phyloP scores from a whole-genome alignment of 495 filamentous ascomycete species.

The Cercophora newfieldiana region DNA sequence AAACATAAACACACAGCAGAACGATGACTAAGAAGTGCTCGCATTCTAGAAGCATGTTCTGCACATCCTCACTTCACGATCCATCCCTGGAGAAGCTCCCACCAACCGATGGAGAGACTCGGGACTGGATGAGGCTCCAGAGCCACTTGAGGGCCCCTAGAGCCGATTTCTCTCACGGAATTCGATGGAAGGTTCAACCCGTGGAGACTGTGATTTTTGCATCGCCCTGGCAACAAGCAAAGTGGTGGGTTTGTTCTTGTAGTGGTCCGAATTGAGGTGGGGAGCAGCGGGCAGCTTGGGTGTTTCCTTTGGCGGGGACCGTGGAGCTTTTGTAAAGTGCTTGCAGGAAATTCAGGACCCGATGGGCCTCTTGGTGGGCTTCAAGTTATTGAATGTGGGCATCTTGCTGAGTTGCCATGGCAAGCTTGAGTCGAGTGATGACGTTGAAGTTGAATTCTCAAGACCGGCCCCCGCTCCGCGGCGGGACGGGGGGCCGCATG shows the following conservation, averaged over 20 bases:
- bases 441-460: neutral
- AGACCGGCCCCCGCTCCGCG: neutral
- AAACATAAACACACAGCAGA: neutral
- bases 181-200: neutral
- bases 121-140: neutral
- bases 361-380: neutral
- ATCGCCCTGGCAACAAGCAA: too few species aligned
- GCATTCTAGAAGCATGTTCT: neutral
- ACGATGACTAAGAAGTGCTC: neutral
- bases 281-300: too few species aligned
- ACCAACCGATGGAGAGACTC: neutral
- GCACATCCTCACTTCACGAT: neutral
- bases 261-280: too few species aligned
- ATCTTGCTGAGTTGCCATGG: neutral
- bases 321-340: neutral
- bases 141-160: neutral
- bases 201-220: neutral
- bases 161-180: neutral
- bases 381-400: neutral
- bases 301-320: neutral
- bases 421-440: slow-evolving; percentile 1
- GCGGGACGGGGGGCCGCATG: neutral
- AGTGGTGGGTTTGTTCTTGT: too few species aligned
- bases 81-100: neutral
- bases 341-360: neutral